These are phyloP conservation scores for Glycyrrhiza uralensis DNA, from an alignment of 306 rosid genomes.

Conservation along the genomic window DNA sequence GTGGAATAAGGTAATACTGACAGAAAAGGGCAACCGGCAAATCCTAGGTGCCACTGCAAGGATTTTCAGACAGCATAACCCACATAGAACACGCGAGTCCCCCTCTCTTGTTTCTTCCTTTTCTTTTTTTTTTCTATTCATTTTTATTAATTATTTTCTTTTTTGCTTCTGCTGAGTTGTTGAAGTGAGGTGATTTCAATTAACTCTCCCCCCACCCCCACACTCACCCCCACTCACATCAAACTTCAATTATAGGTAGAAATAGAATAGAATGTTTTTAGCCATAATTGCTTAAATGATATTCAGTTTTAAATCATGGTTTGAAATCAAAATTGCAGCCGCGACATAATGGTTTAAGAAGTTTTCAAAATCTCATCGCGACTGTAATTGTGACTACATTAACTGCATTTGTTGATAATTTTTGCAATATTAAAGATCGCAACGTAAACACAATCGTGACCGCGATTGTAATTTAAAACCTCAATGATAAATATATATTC, in stretches of 20 bases:
- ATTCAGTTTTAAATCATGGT: no score
- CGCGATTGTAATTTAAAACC: no score
- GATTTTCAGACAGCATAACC: conserved; percentile 37
- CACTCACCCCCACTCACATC: conserved; percentile 21
- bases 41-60: conserved; percentile 38
- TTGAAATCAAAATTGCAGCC: no score
- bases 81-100: conserved; percentile 30
- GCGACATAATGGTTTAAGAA: no score
- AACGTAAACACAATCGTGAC: no score
- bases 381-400: no score
- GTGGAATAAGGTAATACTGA: conserved; percentile 32
- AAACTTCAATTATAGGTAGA: background rate
- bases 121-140: background rate
- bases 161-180: background rate
- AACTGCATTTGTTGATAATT: no score
- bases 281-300: conserved; percentile 30
- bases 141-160: background rate
- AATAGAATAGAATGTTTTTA: background rate
- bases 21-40: conserved; percentile 30
- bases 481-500: conserved; percentile 2
- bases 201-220: conserved; percentile 2
- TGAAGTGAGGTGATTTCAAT: background rate
- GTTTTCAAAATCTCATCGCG: no score
- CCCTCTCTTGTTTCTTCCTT: background rate
- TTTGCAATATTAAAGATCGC: no score